Evolutionary conservation across 257 asterid species (phyloP), one percentile per base, ranked within the genome.

Genomic region (Solanum etuberosum): DNA sequence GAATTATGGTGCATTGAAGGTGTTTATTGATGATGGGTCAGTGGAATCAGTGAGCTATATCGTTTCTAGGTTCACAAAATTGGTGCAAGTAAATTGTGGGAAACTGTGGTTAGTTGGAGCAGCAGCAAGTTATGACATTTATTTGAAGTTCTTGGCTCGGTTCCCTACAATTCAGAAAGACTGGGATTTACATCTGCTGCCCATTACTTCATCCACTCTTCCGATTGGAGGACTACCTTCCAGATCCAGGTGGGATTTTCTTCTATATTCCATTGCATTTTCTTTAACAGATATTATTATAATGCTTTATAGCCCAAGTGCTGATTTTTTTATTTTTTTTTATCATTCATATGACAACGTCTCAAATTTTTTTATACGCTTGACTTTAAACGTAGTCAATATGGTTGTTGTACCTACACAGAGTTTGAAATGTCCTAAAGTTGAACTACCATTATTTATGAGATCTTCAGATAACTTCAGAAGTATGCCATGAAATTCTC

Each of bases 151-250:
- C 16, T 57, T 93, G 40, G 92, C 89, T 87, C 92, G 90, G 87
- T 88, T 95, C 87, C 98, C 98, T 16, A 83, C 91, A 6, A 88
- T 93, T 65, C 96, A 93, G 89, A 90, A 85, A 77, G 98, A 95
- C 80, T 96, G 94, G 94, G 97, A 95, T 92, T 92, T 97, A 93
- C 92, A 95, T 86, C 89, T 94, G 88, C 87, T 94, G 87, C 98
- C 99, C 67, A 94, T 97, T 89, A 96, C 98, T 89, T 86, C 93
- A 67, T 89, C 92, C 25, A 83, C 82, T 13, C 77, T 89, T 86
- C 89, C 92, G 42, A 83, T 73, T 81, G 97, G 95, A 88, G 95
- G 92, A 71, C 89, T 89, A 61, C 40, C 87, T 81, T 91, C 96
- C 89, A 92, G 87, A 89, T 93, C 98, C 89, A 86, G 94, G 93